Base-by-base conservation (phyloP, 257 asterid species). In the Forsythia viridissima region DNA sequence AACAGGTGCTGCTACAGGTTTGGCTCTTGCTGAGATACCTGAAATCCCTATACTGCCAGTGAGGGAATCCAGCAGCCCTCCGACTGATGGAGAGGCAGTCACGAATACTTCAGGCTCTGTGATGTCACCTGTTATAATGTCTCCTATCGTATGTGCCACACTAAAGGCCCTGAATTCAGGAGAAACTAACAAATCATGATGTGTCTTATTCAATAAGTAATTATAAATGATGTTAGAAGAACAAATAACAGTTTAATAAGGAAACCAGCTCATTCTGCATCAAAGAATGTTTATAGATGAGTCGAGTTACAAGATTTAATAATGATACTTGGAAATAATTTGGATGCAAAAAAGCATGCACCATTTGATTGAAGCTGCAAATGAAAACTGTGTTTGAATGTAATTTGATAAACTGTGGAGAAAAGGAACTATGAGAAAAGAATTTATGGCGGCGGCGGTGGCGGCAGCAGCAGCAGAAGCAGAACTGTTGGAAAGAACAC, bases 11-110 rank as follows among this genome's bases (percentile, higher is more conserved):
- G 90, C 88, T 70, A 87, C 86, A 79, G 98, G 98, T 84, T 94
- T 94, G 83, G 94, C 87, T 87, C 99, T 91, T 55, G 97, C 90
- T 18, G 95, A 90, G 66, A 90, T 90, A 80, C 93, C 82, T 71
- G 98, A 81, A 80, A 94, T 94, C 74, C 98, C 98, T 43, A 92
- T 91, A 87, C 97, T 90, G 24, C 99, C 99, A 3, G 99, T 93
- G 84, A 94, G 93, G 78, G 99, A 93, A 87, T 94, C 99, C 79
- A 94, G 84, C 85, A 94, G 83, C 48, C 99, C 99, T 67, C 99
- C 99, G 18, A 95, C 98, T 40, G 98, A 86, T 44, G 99, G 97
- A 76, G 98, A 71, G 68, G 97, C 86, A 83, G 86, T 88, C 65
- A 85, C 91, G 80, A 91, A 87, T 78, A 94, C 94, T 87, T 94